Conservation (phyloP, 805 yeast genomes). For the Priceomyces melissophilus region DNA sequence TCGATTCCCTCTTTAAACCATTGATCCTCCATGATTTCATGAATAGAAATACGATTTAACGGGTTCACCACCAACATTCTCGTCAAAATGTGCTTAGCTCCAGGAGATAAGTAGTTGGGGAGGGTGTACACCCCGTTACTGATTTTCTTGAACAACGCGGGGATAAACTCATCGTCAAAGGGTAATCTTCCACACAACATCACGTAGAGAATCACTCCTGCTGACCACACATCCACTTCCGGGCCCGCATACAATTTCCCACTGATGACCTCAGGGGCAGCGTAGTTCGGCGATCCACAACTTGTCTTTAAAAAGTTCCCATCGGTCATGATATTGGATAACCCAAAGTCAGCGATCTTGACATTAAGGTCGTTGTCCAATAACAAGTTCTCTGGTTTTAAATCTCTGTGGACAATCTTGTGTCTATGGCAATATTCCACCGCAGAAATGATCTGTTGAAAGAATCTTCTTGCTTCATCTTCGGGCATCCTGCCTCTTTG, state of each 20-base stretch:
- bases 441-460: slow-evolving; percentile 95
- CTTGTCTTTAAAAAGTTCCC: slow-evolving; percentile 92
- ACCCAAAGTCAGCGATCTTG: slow-evolving; percentile 94
- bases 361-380: slow-evolving; percentile 88
- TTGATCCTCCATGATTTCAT: slow-evolving; percentile 87
- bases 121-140: slow-evolving; percentile 88
- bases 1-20: slow-evolving; percentile 87
- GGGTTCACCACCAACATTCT: slow-evolving; percentile 95
- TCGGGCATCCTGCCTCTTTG: slow-evolving; percentile 93
- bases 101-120: slow-evolving; percentile 81
- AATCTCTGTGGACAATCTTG: slow-evolving; percentile 93
- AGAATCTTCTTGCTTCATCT: slow-evolving; percentile 85
- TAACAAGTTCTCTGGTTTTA: slow-evolving; percentile 90
- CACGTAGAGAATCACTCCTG: slow-evolving; percentile 92
- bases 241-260: slow-evolving; percentile 97
- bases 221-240: slow-evolving; percentile 97
- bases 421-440: slow-evolving; percentile 96
- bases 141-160: slow-evolving; percentile 88
- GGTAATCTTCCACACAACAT: slow-evolving; percentile 96
- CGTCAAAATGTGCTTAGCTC: slow-evolving; percentile 78
- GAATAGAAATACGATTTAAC: slow-evolving; percentile 85
- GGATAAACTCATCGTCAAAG: slow-evolving; percentile 94
- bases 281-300: slow-evolving; percentile 96
- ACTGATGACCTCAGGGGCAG: slow-evolving; percentile 95
- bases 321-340: slow-evolving; percentile 94